Evolutionary conservation across 2,329 filamentous ascomycete species (phyloP), one percentile per base, ranked within the genome.

Genomic region (Blastomyces gilchristii): DNA sequence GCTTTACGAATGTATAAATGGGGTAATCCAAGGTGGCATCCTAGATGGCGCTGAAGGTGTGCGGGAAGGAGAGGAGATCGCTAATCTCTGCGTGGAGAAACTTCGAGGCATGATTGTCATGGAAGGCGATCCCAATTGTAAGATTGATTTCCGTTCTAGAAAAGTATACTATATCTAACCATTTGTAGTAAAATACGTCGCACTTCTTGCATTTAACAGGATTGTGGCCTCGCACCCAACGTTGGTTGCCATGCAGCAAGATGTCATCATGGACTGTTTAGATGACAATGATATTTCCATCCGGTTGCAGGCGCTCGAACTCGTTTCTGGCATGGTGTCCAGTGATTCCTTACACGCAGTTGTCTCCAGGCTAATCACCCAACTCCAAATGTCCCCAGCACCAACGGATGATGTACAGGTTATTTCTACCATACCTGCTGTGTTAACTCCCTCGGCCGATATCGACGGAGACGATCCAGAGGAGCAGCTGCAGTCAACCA

Each of bases 241-340:
- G 72, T 83, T 99, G 41, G 94, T 99, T 37, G 87, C 90, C 5
- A 84, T 93, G 72, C 94, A 99, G 72, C 91, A 96, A 74, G 93
- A 97, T 75, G 93, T 97, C 58, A 97, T 99, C 66, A 81, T 99
- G 73, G 89, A 95, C 70, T 99, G 94, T 73, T 90, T 99, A 69
- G 94, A 97, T 73, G 96, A 96, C 73, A 82, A 90, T 0, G 94
- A 99, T 71, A 94, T 99, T 65, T 96, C 92, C 4, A 99, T 99
- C 71, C 88, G 94, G 65, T 87, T 96, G 74, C 89, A 96, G 72
- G 92, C 94, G 5, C 80, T 99, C 45, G 91, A 97, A 68, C 82
- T 99, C 31, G 92, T 94, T 1, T 89, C 93, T 61, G 91, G 90
- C 45, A 97, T 99, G 91, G 91, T 97, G 65, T 93, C 87, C 68